Conservation (phyloP, 2,329 filamentous ascomycete species). For the Fusarium brachygibbosum region DNA sequence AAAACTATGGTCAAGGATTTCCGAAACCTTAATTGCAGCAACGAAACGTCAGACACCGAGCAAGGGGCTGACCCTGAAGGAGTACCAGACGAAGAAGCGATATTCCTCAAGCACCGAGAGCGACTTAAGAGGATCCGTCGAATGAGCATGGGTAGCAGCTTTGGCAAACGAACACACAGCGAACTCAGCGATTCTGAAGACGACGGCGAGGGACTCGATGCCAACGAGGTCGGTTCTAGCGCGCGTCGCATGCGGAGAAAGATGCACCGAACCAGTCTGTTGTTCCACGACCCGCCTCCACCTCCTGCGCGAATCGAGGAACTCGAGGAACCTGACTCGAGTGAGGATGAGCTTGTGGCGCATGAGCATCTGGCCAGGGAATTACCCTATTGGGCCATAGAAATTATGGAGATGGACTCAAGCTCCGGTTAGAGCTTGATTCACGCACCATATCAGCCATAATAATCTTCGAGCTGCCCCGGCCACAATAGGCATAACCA, state of each 20-base stretch:
- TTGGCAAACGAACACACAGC: slow-evolving; percentile 67
- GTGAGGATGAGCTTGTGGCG: slow-evolving; percentile 59
- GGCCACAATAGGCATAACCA: slow-evolving; percentile 43
- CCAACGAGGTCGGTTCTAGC: slow-evolving; percentile 61
- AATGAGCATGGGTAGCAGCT: slow-evolving; percentile 66
- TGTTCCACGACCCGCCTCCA: slow-evolving; percentile 64
- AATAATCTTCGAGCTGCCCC: slow-evolving; percentile 34
- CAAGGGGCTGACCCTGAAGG: slow-evolving; percentile 52
- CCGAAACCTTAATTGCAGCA: slow-evolving; percentile 61
- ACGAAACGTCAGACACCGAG: slow-evolving; percentile 56
- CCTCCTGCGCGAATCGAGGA: slow-evolving; percentile 66
- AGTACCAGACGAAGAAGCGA: slow-evolving; percentile 56
- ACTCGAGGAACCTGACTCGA: slow-evolving; percentile 65
- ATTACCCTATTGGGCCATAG: slow-evolving; percentile 64
- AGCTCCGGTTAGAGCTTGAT: slow-evolving; percentile 44
- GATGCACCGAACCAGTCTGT: slow-evolving; percentile 61
- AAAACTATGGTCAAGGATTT: slow-evolving; percentile 61
- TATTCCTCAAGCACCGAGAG: slow-evolving; percentile 58
- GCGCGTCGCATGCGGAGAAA: slow-evolving; percentile 63
- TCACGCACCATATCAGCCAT: slow-evolving; percentile 31
- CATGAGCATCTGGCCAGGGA: slow-evolving; percentile 62
- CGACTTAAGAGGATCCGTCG: slow-evolving; percentile 61
- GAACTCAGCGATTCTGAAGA: slow-evolving; percentile 67
- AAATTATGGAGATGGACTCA: slow-evolving; percentile 65
- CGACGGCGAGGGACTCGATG: slow-evolving; percentile 57